phyloP scores from a whole-genome alignment of 2,329 filamentous ascomycete species.

The Colletotrichum scovillei region DNA sequence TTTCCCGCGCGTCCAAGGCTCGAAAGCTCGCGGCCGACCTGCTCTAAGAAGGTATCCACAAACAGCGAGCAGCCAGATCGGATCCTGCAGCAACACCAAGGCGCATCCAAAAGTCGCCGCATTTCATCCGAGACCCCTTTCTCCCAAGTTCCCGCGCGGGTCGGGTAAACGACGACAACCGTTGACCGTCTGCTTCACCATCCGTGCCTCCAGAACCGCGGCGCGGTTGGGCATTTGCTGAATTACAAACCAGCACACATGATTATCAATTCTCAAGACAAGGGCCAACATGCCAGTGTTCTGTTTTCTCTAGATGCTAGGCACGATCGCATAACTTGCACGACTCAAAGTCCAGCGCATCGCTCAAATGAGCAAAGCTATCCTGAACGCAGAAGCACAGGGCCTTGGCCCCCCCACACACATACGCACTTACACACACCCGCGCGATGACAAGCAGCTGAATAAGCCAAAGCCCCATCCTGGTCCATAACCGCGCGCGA shows the following conservation, averaged over 20 bases:
- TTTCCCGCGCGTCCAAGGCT: background rate
- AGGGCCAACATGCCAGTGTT: too few species aligned
- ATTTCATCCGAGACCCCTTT: background rate
- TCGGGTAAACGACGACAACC: background rate
- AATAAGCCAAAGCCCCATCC: background rate
- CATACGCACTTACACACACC: conserved; percentile 2
- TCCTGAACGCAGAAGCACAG: background rate
- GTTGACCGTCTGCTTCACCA: background rate
- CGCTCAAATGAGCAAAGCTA: background rate
- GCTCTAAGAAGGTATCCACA: background rate
- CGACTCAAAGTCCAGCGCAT: background rate
- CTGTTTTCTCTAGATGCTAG: too few species aligned
- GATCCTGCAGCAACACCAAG: background rate
- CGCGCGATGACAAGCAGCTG: conserved; percentile 26
- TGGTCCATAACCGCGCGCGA: conserved; percentile 29
- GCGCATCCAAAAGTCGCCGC: background rate
- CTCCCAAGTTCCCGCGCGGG: conserved; percentile 15
- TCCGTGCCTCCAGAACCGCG: background rate
- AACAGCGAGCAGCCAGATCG: background rate
- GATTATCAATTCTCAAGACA: background rate
- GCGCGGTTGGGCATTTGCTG: background rate
- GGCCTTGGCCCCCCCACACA: background rate
- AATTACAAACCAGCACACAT: background rate
- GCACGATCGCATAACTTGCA: background rate
- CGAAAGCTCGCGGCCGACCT: background rate